Evolutionary conservation across 345 rosid genomes (phyloP).

Genomic region (Erysimum cheiranthoides): DNA sequence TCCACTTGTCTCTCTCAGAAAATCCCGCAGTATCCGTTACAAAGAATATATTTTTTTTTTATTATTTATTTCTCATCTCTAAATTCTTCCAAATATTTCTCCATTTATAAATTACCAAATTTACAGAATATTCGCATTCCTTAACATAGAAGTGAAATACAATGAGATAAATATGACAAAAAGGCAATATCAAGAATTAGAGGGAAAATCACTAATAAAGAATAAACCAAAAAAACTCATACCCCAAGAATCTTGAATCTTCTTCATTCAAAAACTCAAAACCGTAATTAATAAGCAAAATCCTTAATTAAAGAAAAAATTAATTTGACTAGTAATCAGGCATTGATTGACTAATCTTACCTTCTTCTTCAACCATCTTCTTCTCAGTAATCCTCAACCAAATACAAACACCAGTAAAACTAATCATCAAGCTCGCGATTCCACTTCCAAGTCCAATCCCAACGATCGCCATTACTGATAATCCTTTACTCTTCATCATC

Average conservation of each 20-base stretch:
- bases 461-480: conserved; percentile 83
- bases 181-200: conserved; percentile 1
- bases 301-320: not conserved
- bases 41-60: not conserved
- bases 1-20: conserved; percentile 23
- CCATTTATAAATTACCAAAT: conserved; percentile 5
- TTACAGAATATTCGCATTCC: conserved; percentile 19
- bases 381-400: conserved; percentile 84
- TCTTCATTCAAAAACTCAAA: not conserved
- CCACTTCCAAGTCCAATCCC: conserved; percentile 98
- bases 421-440: conserved; percentile 80
- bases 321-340: conserved; percentile 60
- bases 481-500: conserved; percentile 59
- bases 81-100: not conserved
- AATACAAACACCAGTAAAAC: conserved; percentile 89
- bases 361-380: conserved; percentile 78
- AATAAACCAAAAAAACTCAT: conserved; percentile 12
- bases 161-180: not conserved
- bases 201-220: conserved; percentile 19
- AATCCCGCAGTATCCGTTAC: conserved; percentile 32
- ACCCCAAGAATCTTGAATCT: conserved; percentile 11
- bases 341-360: conserved; percentile 78
- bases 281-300: conserved; percentile 4
- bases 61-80: not conserved
- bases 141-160: conserved; percentile 20